Conservation (phyloP, 2,329 filamentous ascomycete species). For the Laburnicola sp. region DNA sequence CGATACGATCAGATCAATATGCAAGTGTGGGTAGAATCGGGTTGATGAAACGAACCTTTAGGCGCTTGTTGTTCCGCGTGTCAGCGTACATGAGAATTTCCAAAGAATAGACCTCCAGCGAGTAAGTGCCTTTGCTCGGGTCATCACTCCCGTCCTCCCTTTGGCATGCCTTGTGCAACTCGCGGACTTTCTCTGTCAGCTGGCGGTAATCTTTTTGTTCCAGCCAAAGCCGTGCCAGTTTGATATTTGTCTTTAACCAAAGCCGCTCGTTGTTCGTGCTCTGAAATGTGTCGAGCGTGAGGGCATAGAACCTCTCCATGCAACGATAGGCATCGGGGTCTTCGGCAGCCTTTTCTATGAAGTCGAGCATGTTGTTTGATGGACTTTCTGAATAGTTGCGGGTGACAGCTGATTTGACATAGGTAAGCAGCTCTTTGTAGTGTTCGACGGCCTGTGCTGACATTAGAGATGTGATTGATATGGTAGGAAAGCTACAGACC, state of each 20-base stretch:
- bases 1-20: slow-evolving; percentile 26
- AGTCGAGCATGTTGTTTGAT: slow-evolving; percentile 99
- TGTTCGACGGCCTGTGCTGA: slow-evolving; percentile 76
- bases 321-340: slow-evolving; percentile 71
- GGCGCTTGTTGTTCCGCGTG: slow-evolving; percentile 94
- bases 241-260: slow-evolving; percentile 98
- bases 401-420: slow-evolving; percentile 94
- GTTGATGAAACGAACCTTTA: slow-evolving; percentile 63
- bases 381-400: slow-evolving; percentile 97
- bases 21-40: slow-evolving; percentile 23
- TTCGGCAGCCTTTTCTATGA: slow-evolving; percentile 86
- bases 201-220: slow-evolving; percentile 86
- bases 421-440: slow-evolving; percentile 92
- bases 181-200: slow-evolving; percentile 79
- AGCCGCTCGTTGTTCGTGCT: slow-evolving; percentile 96
- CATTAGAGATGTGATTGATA: slow-evolving; percentile 22
- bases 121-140: slow-evolving; percentile 93
- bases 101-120: slow-evolving; percentile 90
- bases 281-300: slow-evolving; percentile 92
- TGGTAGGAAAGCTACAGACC: slow-evolving; percentile 51
- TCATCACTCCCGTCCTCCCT: slow-evolving; percentile 85
- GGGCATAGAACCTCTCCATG: slow-evolving; percentile 94
- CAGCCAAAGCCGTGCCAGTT: slow-evolving; percentile 86
- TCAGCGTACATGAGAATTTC: slow-evolving; percentile 99
- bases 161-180: slow-evolving; percentile 88